A percentile compares a stretch with the other conserved stretches of the same genome.
Conservation (phyloP, 495 filamentous ascomycete genomes). For the Schizothecium vesticola region DNA sequence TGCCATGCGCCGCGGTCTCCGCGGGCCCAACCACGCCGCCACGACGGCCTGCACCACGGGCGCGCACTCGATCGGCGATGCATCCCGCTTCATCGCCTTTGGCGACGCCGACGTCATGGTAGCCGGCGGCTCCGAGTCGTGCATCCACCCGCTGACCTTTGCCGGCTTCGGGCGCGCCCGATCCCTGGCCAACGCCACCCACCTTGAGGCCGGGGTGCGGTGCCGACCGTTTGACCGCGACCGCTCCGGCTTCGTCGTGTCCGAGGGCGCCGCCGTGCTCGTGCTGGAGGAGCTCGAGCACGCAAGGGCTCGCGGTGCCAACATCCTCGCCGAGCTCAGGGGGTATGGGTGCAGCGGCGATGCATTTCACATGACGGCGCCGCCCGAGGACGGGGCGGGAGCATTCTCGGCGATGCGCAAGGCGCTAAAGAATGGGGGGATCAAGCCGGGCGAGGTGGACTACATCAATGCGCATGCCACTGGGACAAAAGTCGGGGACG, state of each 20-base stretch:
- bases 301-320: slow-evolving; percentile 69
- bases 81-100: slow-evolving; percentile 79
- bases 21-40: slow-evolving; percentile 85
- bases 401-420: slow-evolving; percentile 80
- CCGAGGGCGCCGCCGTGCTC: slow-evolving; percentile 84
- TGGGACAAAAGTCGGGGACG: slow-evolving; percentile 76
- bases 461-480: slow-evolving; percentile 98
- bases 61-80: slow-evolving; percentile 90
- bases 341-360: slow-evolving; percentile 88
- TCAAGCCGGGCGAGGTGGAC: slow-evolving; percentile 66
- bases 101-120: slow-evolving; percentile 94
- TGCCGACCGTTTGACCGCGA: slow-evolving; percentile 86
- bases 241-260: slow-evolving; percentile 82
- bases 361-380: slow-evolving; percentile 89
- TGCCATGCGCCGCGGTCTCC: slow-evolving; percentile 84
- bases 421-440: slow-evolving; percentile 65
- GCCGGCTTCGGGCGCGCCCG: slow-evolving; percentile 85
- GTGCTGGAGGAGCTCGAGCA: slow-evolving; percentile 89
- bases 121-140: slow-evolving; percentile 88
- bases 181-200: slow-evolving; percentile 75
- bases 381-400: slow-evolving; percentile 72
- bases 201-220: slow-evolving; percentile 63
- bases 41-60: slow-evolving; percentile 96
- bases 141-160: slow-evolving; percentile 90
- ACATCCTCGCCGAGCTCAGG: slow-evolving; percentile 81